phyloP scores from a whole-genome alignment of 2,329 filamentous ascomycete species.

The Aspergillus calidoustus region DNA sequence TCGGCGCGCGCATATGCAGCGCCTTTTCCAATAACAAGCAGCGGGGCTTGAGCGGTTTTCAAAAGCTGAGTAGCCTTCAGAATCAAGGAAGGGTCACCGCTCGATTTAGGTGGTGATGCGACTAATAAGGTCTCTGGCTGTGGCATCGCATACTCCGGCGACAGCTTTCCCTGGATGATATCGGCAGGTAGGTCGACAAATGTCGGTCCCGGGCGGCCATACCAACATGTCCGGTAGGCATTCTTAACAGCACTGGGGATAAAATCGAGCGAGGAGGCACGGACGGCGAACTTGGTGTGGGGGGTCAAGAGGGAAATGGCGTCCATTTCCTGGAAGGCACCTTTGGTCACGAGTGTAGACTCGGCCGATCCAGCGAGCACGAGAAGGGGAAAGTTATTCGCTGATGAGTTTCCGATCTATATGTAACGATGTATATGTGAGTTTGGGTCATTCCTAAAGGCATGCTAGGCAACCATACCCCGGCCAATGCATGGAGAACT shows the following conservation, averaged over 20 bases:
- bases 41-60: constrained; percentile 53
- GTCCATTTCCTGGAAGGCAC: constrained; percentile 63
- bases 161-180: constrained; percentile 52
- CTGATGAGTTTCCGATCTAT: constrained; percentile 55
- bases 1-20: constrained; percentile 60
- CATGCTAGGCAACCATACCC: constrained; percentile 41
- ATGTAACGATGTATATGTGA: not conserved
- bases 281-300: constrained; percentile 57
- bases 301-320: constrained; percentile 58
- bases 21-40: constrained; percentile 61
- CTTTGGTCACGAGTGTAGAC: constrained; percentile 56
- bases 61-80: constrained; percentile 50
- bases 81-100: constrained; percentile 51
- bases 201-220: constrained; percentile 57
- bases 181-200: constrained; percentile 63
- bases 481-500: constrained; percentile 62
- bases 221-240: constrained; percentile 59
- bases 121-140: constrained; percentile 38
- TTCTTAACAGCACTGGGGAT: constrained; percentile 54
- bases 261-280: constrained; percentile 51
- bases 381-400: constrained; percentile 61
- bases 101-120: constrained; percentile 48
- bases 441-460: not conserved
- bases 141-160: constrained; percentile 26
- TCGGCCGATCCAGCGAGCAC: constrained; percentile 60